These are phyloP conservation scores for Seiridium unicorne DNA, from an alignment of 2,329 filamentous ascomycete species.

Conservation along the genomic window DNA sequence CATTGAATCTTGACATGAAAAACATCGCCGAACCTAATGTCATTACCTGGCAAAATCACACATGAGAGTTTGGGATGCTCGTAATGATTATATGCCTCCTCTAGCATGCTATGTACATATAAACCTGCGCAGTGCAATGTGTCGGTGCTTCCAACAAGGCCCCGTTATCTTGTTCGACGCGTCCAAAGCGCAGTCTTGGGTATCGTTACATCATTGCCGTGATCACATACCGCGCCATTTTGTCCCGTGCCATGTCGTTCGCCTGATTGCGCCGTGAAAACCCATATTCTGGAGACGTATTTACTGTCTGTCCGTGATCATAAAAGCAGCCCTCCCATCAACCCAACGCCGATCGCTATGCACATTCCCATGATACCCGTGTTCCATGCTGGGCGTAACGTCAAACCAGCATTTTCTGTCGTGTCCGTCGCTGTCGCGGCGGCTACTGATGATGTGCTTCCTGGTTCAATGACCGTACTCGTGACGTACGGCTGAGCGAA, in stretches of 20 bases:
- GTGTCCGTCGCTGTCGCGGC: constrained; percentile 17
- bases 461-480: constrained; percentile 38
- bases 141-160: neutral
- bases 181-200: neutral
- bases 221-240: neutral
- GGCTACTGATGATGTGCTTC: constrained; percentile 21
- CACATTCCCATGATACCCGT: constrained; percentile 20
- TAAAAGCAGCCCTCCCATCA: constrained; percentile 22
- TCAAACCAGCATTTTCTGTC: constrained; percentile 17
- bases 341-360: constrained; percentile 39
- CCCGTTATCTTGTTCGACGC: neutral
- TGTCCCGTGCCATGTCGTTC: neutral
- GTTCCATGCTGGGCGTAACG: constrained; percentile 13
- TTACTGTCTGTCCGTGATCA: neutral
- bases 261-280: neutral
- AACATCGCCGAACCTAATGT: too few species aligned
- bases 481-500: constrained; percentile 44
- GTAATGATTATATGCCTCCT: neutral
- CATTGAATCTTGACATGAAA: too few species aligned
- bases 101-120: neutral
- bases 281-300: neutral
- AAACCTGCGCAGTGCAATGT: neutral
- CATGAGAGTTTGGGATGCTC: neutral
- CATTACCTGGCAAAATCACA: too few species aligned
- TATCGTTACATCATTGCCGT: constrained; percentile 1